Percentiles rank a stretch among this genome's conserved stretches.
These are phyloP conservation scores for Chaetomium tenue DNA, from an alignment of 495 filamentous ascomycete genomes.

Conservation along the genomic window DNA sequence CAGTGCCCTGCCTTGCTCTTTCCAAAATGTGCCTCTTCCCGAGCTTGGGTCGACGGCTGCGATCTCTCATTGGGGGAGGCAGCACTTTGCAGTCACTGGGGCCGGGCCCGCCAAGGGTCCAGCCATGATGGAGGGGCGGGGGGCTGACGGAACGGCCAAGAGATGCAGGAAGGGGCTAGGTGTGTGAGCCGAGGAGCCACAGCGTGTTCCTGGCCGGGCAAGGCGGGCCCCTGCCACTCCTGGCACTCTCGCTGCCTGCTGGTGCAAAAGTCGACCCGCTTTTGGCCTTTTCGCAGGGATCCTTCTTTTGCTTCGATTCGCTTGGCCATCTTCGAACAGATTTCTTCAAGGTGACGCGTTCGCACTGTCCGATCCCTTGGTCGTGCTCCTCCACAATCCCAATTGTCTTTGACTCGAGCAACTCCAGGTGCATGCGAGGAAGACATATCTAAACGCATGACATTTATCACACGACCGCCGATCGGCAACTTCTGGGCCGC, in stretches of 20 bases:
- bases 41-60: conserved; percentile 25
- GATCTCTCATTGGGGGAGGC: conserved; percentile 25
- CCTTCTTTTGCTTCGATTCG: background rate
- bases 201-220: background rate
- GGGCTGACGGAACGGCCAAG: conserved; percentile 19
- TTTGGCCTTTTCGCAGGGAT: background rate
- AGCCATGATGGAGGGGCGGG: conserved; percentile 24
- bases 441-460: conserved; percentile 2
- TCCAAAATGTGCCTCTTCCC: conserved; percentile 29
- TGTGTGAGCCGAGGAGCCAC: conserved; percentile 5
- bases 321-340: background rate
- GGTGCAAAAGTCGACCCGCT: background rate
- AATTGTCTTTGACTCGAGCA: background rate
- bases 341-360: background rate
- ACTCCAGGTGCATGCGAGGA: background rate
- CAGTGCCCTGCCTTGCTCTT: conserved; percentile 14
- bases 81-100: conserved; percentile 18
- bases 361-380: conserved; percentile 16
- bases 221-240: background rate
- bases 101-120: conserved; percentile 23
- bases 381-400: background rate
- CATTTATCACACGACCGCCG: background rate
- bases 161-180: conserved; percentile 13
- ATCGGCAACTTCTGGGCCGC: background rate
- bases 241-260: background rate